Conservation (phyloP, 371 early-diverging fungal species). For the Mortierella sp. region DNA sequence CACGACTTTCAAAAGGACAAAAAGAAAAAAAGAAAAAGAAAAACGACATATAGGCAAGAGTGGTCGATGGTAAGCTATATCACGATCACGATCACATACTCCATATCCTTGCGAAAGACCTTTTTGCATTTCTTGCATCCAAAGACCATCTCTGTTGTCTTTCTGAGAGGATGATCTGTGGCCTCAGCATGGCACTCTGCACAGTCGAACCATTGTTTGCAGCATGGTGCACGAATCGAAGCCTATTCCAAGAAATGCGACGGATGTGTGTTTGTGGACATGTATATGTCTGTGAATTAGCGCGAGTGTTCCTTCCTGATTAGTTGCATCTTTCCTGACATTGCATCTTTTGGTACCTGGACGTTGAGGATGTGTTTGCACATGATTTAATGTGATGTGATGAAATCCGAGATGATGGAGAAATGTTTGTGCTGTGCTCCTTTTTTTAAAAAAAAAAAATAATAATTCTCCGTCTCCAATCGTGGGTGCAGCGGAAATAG, state of each 20-base stretch:
- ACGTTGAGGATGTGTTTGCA: slow-evolving; percentile 98
- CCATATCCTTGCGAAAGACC: slow-evolving; percentile 93
- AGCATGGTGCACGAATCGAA: slow-evolving; percentile 93
- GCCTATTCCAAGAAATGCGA: slow-evolving; percentile 67
- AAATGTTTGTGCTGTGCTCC: not conserved
- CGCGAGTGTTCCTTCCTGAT: not conserved
- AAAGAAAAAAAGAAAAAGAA: not conserved
- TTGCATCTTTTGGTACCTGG: slow-evolving; percentile 73
- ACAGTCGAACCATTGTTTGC: slow-evolving; percentile 97
- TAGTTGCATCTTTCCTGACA: not conserved
- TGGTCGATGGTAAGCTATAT: no score
- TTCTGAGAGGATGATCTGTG: slow-evolving; percentile 83
- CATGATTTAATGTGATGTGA: slow-evolving; percentile 58
- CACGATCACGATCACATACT: no score
- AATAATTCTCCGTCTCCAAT: not conserved
- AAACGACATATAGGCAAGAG: no score
- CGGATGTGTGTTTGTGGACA: no score
- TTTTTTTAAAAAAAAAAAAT: not conserved
- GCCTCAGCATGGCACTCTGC: slow-evolving; percentile 94
- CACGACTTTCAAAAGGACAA: not conserved
- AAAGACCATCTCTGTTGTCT: slow-evolving; percentile 93
- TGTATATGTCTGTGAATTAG: no score
- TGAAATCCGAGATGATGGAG: not conserved
- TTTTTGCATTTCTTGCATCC: slow-evolving; percentile 99
- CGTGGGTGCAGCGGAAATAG: not conserved